These are phyloP conservation scores for Tolypocladium endophyticum DNA, from an alignment of 2,329 filamentous ascomycete genomes.

Conservation along the genomic window DNA sequence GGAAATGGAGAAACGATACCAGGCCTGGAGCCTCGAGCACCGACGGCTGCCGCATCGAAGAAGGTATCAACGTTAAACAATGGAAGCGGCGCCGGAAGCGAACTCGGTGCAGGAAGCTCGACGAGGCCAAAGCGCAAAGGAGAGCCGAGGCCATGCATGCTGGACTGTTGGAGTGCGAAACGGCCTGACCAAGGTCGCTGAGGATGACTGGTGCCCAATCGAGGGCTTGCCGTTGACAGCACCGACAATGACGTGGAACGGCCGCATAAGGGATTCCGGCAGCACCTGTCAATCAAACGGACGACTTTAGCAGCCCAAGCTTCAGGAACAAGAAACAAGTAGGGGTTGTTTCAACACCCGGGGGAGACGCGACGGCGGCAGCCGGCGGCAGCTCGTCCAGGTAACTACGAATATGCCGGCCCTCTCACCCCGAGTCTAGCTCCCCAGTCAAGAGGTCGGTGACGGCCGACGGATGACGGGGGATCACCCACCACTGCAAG, in stretches of 20 bases:
- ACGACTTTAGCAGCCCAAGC: not conserved
- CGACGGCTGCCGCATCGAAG: not conserved
- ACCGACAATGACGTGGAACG: not conserved
- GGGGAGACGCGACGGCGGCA: not conserved
- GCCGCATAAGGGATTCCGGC: not conserved
- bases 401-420: not conserved
- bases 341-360: not conserved
- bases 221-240: not conserved
- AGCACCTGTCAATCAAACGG: not conserved
- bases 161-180: not conserved
- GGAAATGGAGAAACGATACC: not conserved
- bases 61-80: not conserved
- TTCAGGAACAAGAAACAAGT: not conserved
- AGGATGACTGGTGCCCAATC: not conserved
- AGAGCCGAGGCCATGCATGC: not conserved
- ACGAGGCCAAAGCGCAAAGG: not conserved
- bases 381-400: not conserved
- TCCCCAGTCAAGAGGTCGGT: not conserved
- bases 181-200: not conserved
- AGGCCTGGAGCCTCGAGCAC: not conserved
- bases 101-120: not conserved
- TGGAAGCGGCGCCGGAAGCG: not conserved
- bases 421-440: not conserved
- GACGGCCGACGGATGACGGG: not conserved
- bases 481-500: not conserved